Conservation (phyloP, 208 protist species). For the Trypanosomatidae sp. region DNA sequence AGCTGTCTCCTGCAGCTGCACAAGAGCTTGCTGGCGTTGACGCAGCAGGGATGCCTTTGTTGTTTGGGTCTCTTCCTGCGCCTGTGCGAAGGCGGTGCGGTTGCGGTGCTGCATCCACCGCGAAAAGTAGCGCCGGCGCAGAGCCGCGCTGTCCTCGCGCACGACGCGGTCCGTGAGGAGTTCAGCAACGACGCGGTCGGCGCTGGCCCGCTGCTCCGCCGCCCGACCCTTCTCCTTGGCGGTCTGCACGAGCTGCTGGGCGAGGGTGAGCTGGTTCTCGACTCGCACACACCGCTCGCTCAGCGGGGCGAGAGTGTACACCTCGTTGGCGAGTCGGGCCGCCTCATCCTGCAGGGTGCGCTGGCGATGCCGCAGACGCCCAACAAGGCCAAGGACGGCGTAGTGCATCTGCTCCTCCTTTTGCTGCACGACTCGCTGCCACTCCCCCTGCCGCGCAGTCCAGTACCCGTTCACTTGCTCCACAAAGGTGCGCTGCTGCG, state of each 20-base stretch:
- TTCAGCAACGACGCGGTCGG: background rate
- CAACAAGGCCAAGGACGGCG: slow-evolving; percentile 10
- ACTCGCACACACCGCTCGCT: slow-evolving; percentile 31
- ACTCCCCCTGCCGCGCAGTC: slow-evolving; percentile 3
- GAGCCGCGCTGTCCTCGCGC: background rate
- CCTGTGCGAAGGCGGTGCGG: background rate
- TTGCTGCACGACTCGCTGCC: slow-evolving; percentile 5
- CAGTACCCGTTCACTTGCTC: slow-evolving; percentile 13
- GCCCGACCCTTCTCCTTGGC: slow-evolving; percentile 6
- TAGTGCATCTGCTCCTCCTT: slow-evolving; percentile 9
- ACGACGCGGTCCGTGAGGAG: slow-evolving; percentile 22
- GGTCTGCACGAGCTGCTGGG: slow-evolving; percentile 13
- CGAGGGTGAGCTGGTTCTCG: slow-evolving; percentile 20
- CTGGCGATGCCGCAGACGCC: slow-evolving; percentile 25
- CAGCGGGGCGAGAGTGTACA: slow-evolving; percentile 33
- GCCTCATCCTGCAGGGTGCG: slow-evolving; percentile 14
- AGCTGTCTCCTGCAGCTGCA: slow-evolving; percentile 12
- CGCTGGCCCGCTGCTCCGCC: background rate
- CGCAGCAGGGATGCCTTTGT: too few relatives aligned
- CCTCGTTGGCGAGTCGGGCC: slow-evolving; percentile 12
- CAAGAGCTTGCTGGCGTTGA: background rate
- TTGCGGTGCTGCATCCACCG: slow-evolving; percentile 17
- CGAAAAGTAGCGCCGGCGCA: slow-evolving; percentile 21
- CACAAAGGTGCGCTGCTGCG: background rate
- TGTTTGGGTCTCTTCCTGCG: slow-evolving; percentile 12